A percentile compares a stretch with the other conserved stretches of the same genome.
phyloP scores from a whole-genome alignment of 176 grass and related monocot species.

The Alloteropsis semialata region DNA sequence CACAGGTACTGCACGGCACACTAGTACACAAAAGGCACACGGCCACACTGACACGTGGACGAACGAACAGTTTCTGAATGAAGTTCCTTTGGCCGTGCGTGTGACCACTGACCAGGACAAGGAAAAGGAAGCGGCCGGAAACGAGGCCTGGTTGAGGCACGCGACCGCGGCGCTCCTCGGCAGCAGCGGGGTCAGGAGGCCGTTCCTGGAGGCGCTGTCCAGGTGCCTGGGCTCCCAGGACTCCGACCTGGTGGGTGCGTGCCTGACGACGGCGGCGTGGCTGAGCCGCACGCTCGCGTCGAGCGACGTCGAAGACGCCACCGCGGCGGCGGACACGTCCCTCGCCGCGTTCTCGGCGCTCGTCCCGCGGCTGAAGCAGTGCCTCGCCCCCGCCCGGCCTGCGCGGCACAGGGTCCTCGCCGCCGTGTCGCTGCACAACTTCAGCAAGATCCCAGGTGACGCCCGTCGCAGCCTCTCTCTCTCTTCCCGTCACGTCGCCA shows the following conservation, averaged over 20 bases:
- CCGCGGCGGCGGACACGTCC: constrained; percentile 10
- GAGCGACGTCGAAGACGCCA: neutral
- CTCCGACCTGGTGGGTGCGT: constrained; percentile 20
- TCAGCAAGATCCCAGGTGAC: constrained; percentile 55
- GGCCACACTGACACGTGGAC: neutral
- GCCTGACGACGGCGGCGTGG: constrained; percentile 52
- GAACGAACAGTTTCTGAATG: neutral
- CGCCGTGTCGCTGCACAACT: constrained; percentile 42
- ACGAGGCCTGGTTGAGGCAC: constrained; percentile 35
- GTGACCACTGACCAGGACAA: too few relatives aligned
- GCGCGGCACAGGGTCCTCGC: constrained; percentile 42
- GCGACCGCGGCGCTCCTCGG: constrained; percentile 33
- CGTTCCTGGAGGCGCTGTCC: constrained; percentile 55
- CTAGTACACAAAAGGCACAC: neutral
- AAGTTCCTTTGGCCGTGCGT: neutral
- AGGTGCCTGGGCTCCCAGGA: constrained; percentile 41
- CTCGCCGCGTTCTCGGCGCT: constrained; percentile 55
- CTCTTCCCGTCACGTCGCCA: neutral
- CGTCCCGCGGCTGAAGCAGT: constrained; percentile 38
- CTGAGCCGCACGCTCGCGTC: constrained; percentile 46
- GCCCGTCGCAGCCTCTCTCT: neutral
- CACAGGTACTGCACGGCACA: neutral
- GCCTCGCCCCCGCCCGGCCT: constrained; percentile 3
- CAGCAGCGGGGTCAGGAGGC: constrained; percentile 18
- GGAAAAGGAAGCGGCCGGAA: constrained; percentile 21